These are phyloP conservation scores for Scenedesmus sp. DNA, from an alignment of 163 green algal species.

Conservation along the genomic window DNA sequence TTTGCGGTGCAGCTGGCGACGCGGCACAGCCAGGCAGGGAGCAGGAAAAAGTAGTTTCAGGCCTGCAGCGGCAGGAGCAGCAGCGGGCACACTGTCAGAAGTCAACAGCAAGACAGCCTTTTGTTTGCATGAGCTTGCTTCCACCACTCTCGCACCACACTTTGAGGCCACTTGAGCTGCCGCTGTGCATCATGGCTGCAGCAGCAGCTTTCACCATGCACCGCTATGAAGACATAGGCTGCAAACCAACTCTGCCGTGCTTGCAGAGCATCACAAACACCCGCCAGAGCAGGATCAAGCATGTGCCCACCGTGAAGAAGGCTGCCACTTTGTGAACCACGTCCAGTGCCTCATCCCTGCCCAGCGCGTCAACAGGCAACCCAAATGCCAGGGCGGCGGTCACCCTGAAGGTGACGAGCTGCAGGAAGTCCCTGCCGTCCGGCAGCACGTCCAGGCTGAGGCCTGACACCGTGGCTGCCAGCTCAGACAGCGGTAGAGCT, in stretches of 20 bases:
- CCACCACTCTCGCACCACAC: too few species aligned
- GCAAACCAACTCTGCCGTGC: not conserved
- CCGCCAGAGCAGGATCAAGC: not conserved
- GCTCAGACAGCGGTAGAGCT: too few species aligned
- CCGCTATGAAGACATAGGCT: not conserved
- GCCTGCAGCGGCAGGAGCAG: constrained; percentile 1
- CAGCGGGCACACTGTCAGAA: not conserved
- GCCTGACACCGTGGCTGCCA: not conserved
- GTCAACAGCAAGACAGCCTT: not conserved
- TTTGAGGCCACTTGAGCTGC: too few species aligned
- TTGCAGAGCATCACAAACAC: too few species aligned
- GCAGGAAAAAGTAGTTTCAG: constrained; percentile 25
- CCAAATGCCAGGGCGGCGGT: not conserved
- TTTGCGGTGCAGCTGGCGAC: not conserved
- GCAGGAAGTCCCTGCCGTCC: constrained; percentile 12
- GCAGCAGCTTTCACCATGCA: too few species aligned
- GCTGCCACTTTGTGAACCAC: constrained; percentile 3
- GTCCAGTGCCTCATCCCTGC: not conserved
- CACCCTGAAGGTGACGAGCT: constrained; percentile 11
- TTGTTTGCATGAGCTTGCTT: too few species aligned
- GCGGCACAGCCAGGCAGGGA: constrained; percentile 5
- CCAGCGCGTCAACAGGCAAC: constrained; percentile 2
- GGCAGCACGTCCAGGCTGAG: not conserved
- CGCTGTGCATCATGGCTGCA: too few species aligned
- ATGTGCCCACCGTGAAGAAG: not conserved